Evolutionary conservation across 2,329 filamentous ascomycete genomes (phyloP), one percentile per base, ranked within the genome.

Genomic region (Westerdykella aurantiaca): DNA sequence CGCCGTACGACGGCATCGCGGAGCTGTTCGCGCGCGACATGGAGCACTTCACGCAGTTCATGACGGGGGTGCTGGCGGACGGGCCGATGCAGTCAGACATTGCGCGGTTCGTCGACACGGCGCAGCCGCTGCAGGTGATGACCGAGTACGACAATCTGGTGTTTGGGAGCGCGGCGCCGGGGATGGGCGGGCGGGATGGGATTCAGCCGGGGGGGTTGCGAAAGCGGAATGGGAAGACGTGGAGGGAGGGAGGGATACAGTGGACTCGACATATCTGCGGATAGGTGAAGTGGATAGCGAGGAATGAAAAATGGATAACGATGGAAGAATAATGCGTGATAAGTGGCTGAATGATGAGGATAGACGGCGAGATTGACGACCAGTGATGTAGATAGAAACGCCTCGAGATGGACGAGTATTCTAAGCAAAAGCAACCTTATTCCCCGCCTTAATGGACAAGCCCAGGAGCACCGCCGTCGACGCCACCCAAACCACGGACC

Each of bases 391-490:
- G 11, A 12, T 29, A 12, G 4, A 3, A 12, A 29, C 25, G 4
- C 3, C 25, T 29, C 18, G 25, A 29, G 25, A 29, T 21, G 10
- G 25, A 29, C 25, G 10, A 29, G 2, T 9, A 12, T 29, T 9
- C 25, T 29, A 29, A 12, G 25, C 25, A 29, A 29, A 29, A 35
- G 38, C 39, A n/a, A 55, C 14, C 45, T 40, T 48, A 37, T 55
- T 58, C 22, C 52, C 59, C 31, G 60, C 59, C 42, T 52, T 52
- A 14, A 57, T 29, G 29, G 52, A 56, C 29, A 60, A 10, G 13
- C 47, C 34, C 9, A 60, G 33, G 14, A 58, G 43, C 7, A 56
- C 17, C 22, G 38, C 12, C 10, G 37, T 38, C 4, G 45, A 45
- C 11, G 43, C 31, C 6, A 31, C 22, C 57, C 56, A 64, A 21